Percentiles rank a stretch among this genome's conserved stretches.
These are phyloP conservation scores for Cunninghamia lanceolata DNA, from an alignment of 75 land plant species.

Conservation along the genomic window DNA sequence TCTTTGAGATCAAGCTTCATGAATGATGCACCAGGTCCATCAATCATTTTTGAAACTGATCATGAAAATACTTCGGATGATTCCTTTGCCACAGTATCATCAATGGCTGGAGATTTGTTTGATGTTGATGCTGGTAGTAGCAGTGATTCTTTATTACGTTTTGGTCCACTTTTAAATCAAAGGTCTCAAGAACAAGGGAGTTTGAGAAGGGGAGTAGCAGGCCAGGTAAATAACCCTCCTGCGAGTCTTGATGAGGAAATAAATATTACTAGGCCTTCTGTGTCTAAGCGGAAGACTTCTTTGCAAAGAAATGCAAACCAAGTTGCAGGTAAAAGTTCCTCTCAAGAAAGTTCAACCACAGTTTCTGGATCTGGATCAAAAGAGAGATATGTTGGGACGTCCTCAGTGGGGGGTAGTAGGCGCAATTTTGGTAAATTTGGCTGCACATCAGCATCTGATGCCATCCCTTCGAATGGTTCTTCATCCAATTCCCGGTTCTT, in stretches of 20 bases:
- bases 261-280: not conserved
- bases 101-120: not conserved
- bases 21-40: not conserved
- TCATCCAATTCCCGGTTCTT: not conserved
- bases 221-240: not conserved
- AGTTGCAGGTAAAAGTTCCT: not conserved
- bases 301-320: not conserved
- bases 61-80: not conserved
- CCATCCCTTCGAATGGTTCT: slow-evolving; percentile 9
- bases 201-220: not conserved
- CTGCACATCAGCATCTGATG: slow-evolving; percentile 19
- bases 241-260: not conserved
- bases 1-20: not conserved
- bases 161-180: not conserved
- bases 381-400: not conserved
- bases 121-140: slow-evolving; percentile 2
- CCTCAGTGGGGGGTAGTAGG: not conserved
- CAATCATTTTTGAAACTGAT: not conserved
- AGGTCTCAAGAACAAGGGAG: not conserved
- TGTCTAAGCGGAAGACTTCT: not conserved
- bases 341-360: not conserved
- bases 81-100: not conserved
- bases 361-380: not conserved
- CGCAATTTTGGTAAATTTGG: slow-evolving; percentile 10
- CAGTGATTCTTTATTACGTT: slow-evolving; percentile 5